A percentile compares a stretch with the other conserved stretches of the same genome.
phyloP scores from a whole-genome alignment of 192 early-diverging fungal species.

The Gaertneriomyces semiglobifer region DNA sequence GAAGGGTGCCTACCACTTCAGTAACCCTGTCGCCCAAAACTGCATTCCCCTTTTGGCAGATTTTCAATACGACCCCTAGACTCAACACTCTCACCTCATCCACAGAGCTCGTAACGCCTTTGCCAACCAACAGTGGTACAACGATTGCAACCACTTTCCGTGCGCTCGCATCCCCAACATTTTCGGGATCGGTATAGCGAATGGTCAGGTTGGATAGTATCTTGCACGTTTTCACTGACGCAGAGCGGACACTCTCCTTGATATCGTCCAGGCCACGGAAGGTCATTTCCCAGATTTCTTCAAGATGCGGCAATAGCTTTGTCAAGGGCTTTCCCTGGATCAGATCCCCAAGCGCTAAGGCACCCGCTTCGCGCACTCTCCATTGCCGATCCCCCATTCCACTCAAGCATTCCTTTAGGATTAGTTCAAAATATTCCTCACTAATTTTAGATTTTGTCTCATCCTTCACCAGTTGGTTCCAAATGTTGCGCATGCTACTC shows the following conservation, averaged over 20 bases:
- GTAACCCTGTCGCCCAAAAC: constrained; percentile 73
- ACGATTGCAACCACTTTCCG: constrained; percentile 75
- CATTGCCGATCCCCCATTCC: constrained; percentile 78
- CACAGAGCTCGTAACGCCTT: constrained; percentile 69
- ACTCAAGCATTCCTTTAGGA: constrained; percentile 74
- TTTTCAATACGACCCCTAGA: constrained; percentile 73
- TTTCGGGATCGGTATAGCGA: constrained; percentile 74
- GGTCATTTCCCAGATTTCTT: constrained; percentile 83
- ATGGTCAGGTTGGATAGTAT: constrained; percentile 78
- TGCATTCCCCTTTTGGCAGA: constrained; percentile 72
- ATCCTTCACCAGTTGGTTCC: constrained; percentile 62
- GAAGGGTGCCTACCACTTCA: constrained; percentile 68
- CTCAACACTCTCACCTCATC: constrained; percentile 87
- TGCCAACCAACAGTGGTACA: constrained; percentile 68
- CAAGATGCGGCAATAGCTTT: constrained; percentile 71
- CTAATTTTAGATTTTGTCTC: constrained; percentile 66
- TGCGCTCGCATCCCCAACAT: constrained; percentile 57
- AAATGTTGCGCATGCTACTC: constrained; percentile 86
- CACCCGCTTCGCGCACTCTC: constrained; percentile 82
- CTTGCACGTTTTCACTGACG: constrained; percentile 77
- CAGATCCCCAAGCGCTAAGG: constrained; percentile 69
- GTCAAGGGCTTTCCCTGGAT: constrained; percentile 63
- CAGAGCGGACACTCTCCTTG: constrained; percentile 83
- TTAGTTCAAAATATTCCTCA: constrained; percentile 73
- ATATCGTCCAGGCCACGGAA: constrained; percentile 92